These are phyloP conservation scores for Xylariales sp. DNA, from an alignment of 2,329 filamentous ascomycete genomes.

Conservation along the genomic window DNA sequence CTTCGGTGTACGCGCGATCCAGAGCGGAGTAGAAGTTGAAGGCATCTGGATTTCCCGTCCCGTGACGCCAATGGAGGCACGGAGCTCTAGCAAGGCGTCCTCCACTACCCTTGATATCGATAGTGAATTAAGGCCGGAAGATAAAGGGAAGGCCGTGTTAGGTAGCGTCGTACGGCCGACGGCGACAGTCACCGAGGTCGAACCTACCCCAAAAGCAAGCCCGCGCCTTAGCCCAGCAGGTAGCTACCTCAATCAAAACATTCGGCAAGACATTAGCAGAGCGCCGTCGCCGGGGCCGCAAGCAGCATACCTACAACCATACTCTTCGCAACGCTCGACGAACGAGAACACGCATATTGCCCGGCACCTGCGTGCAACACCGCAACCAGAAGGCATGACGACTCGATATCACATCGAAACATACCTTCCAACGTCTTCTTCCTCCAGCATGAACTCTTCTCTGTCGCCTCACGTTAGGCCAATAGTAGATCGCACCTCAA, in stretches of 20 bases:
- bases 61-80: slow-evolving; percentile 52
- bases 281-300: slow-evolving; percentile 40
- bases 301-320: slow-evolving; percentile 23
- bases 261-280: slow-evolving; percentile 26
- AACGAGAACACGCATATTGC: slow-evolving; percentile 33
- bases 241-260: slow-evolving; percentile 42
- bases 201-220: slow-evolving; percentile 45
- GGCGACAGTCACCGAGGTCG: slow-evolving; percentile 40
- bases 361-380: slow-evolving; percentile 35
- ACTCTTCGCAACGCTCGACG: slow-evolving; percentile 36
- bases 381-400: slow-evolving; percentile 24
- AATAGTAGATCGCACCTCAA: slow-evolving; percentile 41
- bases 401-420: slow-evolving; percentile 41
- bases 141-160: slow-evolving; percentile 40
- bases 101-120: slow-evolving; percentile 43
- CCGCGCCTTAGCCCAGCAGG: slow-evolving; percentile 42
- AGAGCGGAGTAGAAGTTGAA: slow-evolving; percentile 84
- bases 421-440: slow-evolving; percentile 47
- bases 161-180: slow-evolving; percentile 33
- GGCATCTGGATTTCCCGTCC: slow-evolving; percentile 80
- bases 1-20: slow-evolving; percentile 87
- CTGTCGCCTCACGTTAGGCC: slow-evolving; percentile 40
- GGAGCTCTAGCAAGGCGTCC: slow-evolving; percentile 43
- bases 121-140: slow-evolving; percentile 44
- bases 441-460: slow-evolving; percentile 42